Percentiles rank a stretch among this genome's conserved stretches.
Evolutionary conservation across 2,329 filamentous ascomycete genomes (phyloP).

Genomic region (Tricladium varicosporioides): DNA sequence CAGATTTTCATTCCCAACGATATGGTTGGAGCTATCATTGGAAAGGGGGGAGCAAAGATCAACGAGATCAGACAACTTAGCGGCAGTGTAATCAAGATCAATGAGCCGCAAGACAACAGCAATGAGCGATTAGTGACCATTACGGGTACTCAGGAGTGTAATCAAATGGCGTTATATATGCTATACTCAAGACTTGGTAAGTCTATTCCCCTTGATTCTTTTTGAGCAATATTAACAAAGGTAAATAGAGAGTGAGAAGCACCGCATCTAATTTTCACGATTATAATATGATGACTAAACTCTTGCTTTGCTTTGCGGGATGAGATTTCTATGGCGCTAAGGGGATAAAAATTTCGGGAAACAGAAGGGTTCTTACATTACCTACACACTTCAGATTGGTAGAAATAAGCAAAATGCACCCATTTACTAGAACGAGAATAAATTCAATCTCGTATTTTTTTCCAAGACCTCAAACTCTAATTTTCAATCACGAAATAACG

Average conservation of each 20-base stretch:
- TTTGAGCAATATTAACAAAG: conserved; percentile 6
- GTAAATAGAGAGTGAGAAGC: conserved; percentile 72
- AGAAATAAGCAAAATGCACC: not conserved
- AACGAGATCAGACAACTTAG: conserved; percentile 97
- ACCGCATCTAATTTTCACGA: conserved; percentile 54
- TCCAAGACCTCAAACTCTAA: no score
- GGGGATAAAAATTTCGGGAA: not conserved
- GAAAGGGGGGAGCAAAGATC: conserved; percentile 98
- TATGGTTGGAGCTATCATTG: conserved; percentile 99
- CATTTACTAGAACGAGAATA: not conserved
- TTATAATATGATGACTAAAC: not conserved
- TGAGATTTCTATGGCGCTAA: not conserved
- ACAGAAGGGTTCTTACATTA: not conserved
- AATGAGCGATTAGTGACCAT: conserved; percentile 97
- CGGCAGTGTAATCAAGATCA: conserved; percentile 99
- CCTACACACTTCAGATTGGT: not conserved
- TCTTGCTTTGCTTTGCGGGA: not conserved
- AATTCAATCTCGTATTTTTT: no score
- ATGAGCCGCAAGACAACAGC: conserved; percentile 98
- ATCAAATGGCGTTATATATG: conserved; percentile 99
- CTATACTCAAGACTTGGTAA: conserved; percentile 94
- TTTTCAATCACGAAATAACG: no score
- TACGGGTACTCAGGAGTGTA: conserved; percentile 96
- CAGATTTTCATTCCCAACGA: conserved; percentile 99
- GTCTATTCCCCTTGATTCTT: conserved; percentile 21